Conservation (phyloP, 2,329 filamentous ascomycete genomes). For the Tolypocladium amazonense region DNA sequence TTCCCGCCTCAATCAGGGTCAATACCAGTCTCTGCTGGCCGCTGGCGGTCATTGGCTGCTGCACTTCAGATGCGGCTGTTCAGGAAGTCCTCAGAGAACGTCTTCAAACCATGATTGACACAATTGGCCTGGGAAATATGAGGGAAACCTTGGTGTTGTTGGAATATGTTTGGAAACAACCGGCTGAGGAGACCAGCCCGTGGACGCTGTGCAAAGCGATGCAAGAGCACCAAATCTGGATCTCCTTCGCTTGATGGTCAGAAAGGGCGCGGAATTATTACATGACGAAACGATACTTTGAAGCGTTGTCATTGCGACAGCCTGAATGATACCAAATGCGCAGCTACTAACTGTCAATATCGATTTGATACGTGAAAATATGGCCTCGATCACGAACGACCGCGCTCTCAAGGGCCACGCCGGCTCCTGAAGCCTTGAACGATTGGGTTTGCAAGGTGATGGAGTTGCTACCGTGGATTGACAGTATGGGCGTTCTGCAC, state of each 20-base stretch:
- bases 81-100: constrained; percentile 23
- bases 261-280: background rate
- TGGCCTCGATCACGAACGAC: background rate
- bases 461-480: background rate
- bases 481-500: too few relatives aligned
- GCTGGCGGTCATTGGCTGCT: constrained; percentile 25
- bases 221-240: constrained; percentile 34
- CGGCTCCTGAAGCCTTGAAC: too few relatives aligned
- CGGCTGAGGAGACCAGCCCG: constrained; percentile 20
- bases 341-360: background rate
- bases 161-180: constrained; percentile 29
- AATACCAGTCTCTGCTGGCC: constrained; percentile 31
- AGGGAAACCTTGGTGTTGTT: constrained; percentile 28
- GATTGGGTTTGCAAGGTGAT: background rate
- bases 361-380: background rate
- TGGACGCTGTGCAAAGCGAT: constrained; percentile 35
- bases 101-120: constrained; percentile 20
- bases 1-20: constrained; percentile 21
- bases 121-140: constrained; percentile 35
- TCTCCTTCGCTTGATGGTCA: constrained; percentile 30
- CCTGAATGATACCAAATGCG: background rate
- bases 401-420: background rate
- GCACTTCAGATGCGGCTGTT: constrained; percentile 20
- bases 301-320: background rate
- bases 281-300: background rate